Conservation (phyloP, 345 rosid species). For the Eucalyptus cloeziana region DNA sequence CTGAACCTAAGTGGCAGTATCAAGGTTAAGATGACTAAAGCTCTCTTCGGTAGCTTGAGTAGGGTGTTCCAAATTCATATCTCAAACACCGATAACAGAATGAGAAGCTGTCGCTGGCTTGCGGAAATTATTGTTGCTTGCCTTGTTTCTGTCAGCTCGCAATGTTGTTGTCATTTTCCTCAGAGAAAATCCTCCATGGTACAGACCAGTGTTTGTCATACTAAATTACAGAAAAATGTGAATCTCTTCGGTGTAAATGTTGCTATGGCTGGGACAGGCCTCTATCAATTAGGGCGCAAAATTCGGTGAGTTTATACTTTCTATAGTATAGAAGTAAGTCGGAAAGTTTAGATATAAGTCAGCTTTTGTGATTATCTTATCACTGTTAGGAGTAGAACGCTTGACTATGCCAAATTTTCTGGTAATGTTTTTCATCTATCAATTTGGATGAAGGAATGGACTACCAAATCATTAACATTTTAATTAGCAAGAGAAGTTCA, state of each 20-base stretch:
- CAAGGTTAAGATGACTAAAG: not conserved
- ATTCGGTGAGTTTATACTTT: constrained; percentile 34
- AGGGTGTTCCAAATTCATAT: not conserved
- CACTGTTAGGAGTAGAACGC: not conserved
- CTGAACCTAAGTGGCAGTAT: not conserved
- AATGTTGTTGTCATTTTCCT: not conserved
- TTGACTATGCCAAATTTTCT: not conserved
- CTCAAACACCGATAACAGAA: not conserved
- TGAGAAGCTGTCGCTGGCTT: not conserved
- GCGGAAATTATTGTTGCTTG: not conserved
- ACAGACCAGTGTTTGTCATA: not conserved
- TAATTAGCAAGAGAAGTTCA: not conserved
- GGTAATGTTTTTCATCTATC: not conserved
- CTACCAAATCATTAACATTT: not conserved
- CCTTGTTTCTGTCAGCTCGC: not conserved
- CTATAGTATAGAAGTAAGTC: not conserved
- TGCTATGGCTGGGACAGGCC: constrained; percentile 77
- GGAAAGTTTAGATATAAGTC: not conserved
- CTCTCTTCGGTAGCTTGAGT: not conserved
- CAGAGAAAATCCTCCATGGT: not conserved
- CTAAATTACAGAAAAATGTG: constrained; percentile 71
- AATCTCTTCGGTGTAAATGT: constrained; percentile 78
- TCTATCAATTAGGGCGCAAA: constrained; percentile 78
- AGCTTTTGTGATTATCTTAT: not conserved
- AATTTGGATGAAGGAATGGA: not conserved